Conservation (phyloP, 116 monocot species). For the Papilionanthe hybrid region DNA sequence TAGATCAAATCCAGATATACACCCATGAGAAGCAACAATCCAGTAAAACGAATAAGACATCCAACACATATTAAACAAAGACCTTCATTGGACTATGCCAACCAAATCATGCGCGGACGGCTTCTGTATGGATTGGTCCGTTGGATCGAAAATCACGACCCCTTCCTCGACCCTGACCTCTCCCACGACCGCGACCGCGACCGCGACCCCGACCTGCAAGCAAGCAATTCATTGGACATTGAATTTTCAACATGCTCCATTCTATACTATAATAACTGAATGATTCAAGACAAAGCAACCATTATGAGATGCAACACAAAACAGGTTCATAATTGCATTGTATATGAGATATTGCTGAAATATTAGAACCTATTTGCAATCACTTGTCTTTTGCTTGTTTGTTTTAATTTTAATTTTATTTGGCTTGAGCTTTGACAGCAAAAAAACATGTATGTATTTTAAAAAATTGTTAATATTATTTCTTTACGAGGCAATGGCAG, state of each 20-base stretch:
- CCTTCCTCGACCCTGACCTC: constrained; percentile 24
- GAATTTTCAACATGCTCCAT: no score
- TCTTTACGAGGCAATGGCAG: no score
- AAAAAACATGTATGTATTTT: no score
- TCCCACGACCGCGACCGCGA: constrained; percentile 26
- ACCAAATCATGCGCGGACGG: constrained; percentile 4
- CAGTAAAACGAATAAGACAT: constrained; percentile 26
- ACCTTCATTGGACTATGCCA: no score
- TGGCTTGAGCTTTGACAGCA: no score
- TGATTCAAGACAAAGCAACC: background rate
- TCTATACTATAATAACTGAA: background rate
- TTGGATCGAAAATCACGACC: constrained; percentile 21
- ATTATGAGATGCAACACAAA: background rate
- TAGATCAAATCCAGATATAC: background rate
- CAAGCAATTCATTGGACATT: background rate
- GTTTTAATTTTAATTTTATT: no score
- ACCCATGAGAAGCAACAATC: constrained; percentile 7
- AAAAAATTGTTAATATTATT: no score
- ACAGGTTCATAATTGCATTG: background rate
- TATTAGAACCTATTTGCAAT: background rate
- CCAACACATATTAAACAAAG: constrained; percentile 8
- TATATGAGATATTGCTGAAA: background rate
- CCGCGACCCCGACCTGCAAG: constrained; percentile 13
- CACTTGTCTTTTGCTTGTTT: no score
- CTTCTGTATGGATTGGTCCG: constrained; percentile 17